Base-by-base conservation (phyloP, 176 grass and related monocot genomes). In the Typha latifolia region DNA sequence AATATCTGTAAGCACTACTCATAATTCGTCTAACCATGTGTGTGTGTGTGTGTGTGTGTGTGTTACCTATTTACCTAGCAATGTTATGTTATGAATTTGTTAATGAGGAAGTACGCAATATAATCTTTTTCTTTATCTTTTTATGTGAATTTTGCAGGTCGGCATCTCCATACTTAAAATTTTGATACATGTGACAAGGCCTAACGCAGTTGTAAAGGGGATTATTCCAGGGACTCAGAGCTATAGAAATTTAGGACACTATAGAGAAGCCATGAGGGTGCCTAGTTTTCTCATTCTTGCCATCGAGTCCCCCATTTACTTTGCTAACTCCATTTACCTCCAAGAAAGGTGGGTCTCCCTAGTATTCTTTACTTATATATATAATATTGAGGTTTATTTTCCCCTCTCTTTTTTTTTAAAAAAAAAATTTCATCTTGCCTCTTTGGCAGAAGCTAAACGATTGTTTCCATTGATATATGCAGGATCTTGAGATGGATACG, bases 131-230 rank as follows among this genome's bases (percentile, higher is more conserved):
- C n/a, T n/a, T n/a, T n/a, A n/a, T 32, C 6, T 26, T 4, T 69
- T 49, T 13, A 49, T 34, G 22, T 51, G 15, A 62, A 13, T 31
- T 56, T 16, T 69, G 62, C 66, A 87, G 85, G 78, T 96, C 2
- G 79, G 79, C 13, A 78, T 97, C 66, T 97, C 93, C 31, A 69
- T 97, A 2, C 86, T 97, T 68, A 97, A 97, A 79, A 90, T 97
- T 78, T 68, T 97, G 73, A 82, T 97, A 15, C 93, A 97, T 67
- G 88, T 92, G 4, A 97, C 88, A 0, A 61, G 93, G 20, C 93
- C 93, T 0, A 92, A 89, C 77, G 70, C 82, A 26, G 85, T 89
- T 4, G 48, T 90, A 8, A 80, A 84, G 48, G 93, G 93, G 31
- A 47, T 90, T 0, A 48, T 97, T 15, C 88, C 93, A 1, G 88